Conservation (phyloP, 805 yeast genomes). For the Pichia scutulata region DNA sequence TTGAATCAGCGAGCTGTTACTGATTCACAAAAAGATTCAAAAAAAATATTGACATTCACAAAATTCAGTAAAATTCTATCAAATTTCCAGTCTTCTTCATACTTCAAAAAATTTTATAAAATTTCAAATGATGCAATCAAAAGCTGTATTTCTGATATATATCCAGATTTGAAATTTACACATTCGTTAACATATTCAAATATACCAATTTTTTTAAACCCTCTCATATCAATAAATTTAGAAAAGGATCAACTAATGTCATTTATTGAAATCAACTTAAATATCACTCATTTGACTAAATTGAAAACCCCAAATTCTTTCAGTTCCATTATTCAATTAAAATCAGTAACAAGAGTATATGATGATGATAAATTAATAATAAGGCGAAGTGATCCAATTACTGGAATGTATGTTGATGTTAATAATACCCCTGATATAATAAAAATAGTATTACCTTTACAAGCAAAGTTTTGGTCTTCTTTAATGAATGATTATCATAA, state of each 20-base stretch:
- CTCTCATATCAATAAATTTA: slow-evolving; percentile 16
- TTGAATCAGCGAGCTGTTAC: slow-evolving; percentile 5
- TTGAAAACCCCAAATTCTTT: not conserved
- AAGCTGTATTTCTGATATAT: slow-evolving; percentile 21
- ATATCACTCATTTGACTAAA: slow-evolving; percentile 14
- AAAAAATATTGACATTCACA: slow-evolving; percentile 15
- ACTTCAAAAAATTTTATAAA: not conserved
- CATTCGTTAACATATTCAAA: slow-evolving; percentile 24
- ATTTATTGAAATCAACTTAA: slow-evolving; percentile 20
- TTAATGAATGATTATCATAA: slow-evolving; percentile 25
- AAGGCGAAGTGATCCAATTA: slow-evolving; percentile 25
- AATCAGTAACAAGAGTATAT: slow-evolving; percentile 22
- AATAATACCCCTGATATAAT: slow-evolving; percentile 14
- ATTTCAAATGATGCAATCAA: slow-evolving; percentile 11
- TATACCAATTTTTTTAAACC: slow-evolving; percentile 18
- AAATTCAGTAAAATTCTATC: slow-evolving; percentile 15
- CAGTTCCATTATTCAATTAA: slow-evolving; percentile 23
- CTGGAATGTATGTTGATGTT: slow-evolving; percentile 20
- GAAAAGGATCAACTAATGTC: slow-evolving; percentile 24
- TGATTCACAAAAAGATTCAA: not conserved
- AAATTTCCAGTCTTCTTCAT: not conserved
- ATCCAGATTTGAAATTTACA: slow-evolving; percentile 11
- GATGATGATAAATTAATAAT: slow-evolving; percentile 16
- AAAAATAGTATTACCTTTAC: slow-evolving; percentile 25
- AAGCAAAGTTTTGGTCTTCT: slow-evolving; percentile 27